These are phyloP conservation scores for Hyaloperonospora arabidopsidis DNA, from an alignment of 352 stramenopile species.

Conservation along the genomic window DNA sequence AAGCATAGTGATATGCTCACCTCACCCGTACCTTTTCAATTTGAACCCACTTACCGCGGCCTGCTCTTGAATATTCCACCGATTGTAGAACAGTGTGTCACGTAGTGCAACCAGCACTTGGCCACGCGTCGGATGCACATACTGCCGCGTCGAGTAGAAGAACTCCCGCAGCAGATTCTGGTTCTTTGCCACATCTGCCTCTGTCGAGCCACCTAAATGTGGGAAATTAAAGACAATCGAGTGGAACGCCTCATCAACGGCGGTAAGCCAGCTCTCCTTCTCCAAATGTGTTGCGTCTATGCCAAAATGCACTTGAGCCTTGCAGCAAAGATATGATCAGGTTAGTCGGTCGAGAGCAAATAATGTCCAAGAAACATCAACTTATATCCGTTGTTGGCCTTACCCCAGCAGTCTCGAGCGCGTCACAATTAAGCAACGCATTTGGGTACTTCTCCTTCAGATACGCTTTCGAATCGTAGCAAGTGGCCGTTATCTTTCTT, in stretches of 20 bases:
- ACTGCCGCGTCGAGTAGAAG: constrained; percentile 58
- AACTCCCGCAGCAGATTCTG: constrained; percentile 67
- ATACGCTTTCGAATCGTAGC: constrained; percentile 64
- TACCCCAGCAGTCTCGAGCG: constrained; percentile 63
- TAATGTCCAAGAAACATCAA: neutral
- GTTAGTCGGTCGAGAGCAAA: neutral
- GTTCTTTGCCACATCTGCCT: constrained; percentile 80
- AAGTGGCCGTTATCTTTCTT: constrained; percentile 57
- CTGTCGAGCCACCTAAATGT: constrained; percentile 71
- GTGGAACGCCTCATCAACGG: constrained; percentile 47
- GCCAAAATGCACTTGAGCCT: constrained; percentile 57
- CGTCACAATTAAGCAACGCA: constrained; percentile 56
- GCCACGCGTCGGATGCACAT: constrained; percentile 48
- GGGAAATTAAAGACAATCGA: constrained; percentile 83
- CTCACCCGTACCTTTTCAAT: constrained; percentile 39
- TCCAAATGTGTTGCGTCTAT: constrained; percentile 66
- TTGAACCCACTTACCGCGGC: constrained; percentile 55
- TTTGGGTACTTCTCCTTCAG: constrained; percentile 70
- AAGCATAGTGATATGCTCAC: neutral
- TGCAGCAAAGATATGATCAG: constrained; percentile 14
- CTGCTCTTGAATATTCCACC: constrained; percentile 72
- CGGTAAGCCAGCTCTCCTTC: constrained; percentile 42
- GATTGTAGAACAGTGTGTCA: constrained; percentile 80
- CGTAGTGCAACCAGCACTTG: constrained; percentile 69
- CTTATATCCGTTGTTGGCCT: neutral